These are phyloP conservation scores for Athelia sp. DNA, from an alignment of 1,284 basidiomycete genomes.

Conservation along the genomic window DNA sequence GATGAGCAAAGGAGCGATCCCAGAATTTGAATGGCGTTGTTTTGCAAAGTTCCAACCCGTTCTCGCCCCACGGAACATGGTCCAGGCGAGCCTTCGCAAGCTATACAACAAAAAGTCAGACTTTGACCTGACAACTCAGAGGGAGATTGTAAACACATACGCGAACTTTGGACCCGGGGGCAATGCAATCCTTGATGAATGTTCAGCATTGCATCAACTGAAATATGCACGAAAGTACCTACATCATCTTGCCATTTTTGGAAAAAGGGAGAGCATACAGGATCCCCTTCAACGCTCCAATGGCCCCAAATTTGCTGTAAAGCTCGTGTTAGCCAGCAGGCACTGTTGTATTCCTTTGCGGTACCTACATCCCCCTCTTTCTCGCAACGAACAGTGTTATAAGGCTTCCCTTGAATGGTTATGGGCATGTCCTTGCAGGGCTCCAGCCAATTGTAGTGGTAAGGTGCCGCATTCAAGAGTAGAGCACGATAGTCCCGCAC, in stretches of 20 bases:
- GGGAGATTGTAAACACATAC: background rate
- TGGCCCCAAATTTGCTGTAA: background rate
- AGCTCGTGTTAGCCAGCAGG: background rate
- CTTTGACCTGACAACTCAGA: background rate
- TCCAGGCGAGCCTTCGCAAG: background rate
- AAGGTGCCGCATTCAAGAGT: background rate
- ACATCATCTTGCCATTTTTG: background rate
- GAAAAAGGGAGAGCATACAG: background rate
- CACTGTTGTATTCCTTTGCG: background rate
- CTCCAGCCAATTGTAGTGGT: background rate
- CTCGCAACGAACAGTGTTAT: background rate
- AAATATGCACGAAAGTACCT: background rate
- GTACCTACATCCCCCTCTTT: background rate
- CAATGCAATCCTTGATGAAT: background rate
- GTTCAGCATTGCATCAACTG: background rate
- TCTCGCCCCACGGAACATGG: background rate
- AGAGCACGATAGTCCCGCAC: background rate
- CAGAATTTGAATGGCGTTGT: background rate
- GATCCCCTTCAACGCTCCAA: background rate
- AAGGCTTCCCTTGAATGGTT: background rate
- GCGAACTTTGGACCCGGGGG: background rate
- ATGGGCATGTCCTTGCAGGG: background rate
- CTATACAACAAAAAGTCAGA: background rate
- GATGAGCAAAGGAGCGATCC: background rate
- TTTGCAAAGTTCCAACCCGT: background rate